phyloP scores from a whole-genome alignment of 2,329 filamentous ascomycete genomes.

The Atkinsonella hypoxylon region DNA sequence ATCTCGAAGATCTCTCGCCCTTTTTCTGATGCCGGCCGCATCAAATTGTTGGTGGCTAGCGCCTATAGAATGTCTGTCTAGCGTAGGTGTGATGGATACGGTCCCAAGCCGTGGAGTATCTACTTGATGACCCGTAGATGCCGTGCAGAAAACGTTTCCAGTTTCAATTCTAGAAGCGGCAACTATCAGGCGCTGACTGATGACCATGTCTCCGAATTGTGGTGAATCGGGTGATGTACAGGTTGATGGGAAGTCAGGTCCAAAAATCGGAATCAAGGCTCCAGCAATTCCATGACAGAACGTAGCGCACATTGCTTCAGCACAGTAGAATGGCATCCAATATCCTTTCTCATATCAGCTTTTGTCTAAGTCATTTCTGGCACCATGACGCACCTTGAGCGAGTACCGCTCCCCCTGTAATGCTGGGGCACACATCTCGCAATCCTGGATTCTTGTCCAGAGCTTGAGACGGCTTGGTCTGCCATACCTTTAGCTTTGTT shows the following conservation, averaged over 20 bases:
- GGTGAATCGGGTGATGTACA: slow-evolving; percentile 55
- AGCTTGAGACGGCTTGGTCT: slow-evolving; percentile 87
- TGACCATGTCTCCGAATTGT: slow-evolving; percentile 56
- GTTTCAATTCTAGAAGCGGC: slow-evolving; percentile 24
- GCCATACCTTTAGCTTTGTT: slow-evolving; percentile 1
- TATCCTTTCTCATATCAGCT: slow-evolving; percentile 49
- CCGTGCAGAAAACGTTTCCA: too few species aligned
- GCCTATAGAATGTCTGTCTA: background rate
- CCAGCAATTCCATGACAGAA: slow-evolving; percentile 80
- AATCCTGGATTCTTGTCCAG: slow-evolving; percentile 67
- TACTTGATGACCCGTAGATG: too few species aligned
- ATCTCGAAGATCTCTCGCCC: background rate
- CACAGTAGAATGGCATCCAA: slow-evolving; percentile 88
- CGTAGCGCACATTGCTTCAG: slow-evolving; percentile 74
- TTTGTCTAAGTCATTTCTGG: slow-evolving; percentile 7
- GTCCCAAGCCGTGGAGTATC: background rate
- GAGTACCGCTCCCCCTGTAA: slow-evolving; percentile 80
- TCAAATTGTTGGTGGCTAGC: background rate
- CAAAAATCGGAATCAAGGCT: slow-evolving; percentile 84
- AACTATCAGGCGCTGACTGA: slow-evolving; percentile 43
- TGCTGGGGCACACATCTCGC: slow-evolving; percentile 82
- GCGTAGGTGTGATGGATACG: background rate
- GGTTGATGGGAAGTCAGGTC: slow-evolving; percentile 60
- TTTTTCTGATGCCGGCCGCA: background rate
- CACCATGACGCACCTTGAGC: slow-evolving; percentile 59